Evolutionary conservation across 768 basidiomycete species (phyloP), one percentile per base, ranked within the genome.

Genomic region (Tulasnella sp.): DNA sequence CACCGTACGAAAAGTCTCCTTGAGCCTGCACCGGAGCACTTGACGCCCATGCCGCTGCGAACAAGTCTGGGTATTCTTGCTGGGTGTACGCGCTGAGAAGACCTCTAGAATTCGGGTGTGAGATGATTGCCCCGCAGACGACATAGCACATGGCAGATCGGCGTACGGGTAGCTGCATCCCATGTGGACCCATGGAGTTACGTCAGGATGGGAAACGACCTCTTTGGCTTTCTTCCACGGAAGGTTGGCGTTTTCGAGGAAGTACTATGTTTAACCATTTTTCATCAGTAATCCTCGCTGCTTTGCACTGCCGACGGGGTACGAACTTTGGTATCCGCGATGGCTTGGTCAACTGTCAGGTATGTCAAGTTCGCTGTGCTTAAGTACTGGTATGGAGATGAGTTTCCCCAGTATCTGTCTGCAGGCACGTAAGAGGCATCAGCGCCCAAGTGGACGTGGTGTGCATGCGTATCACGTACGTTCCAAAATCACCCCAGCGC

Each of bases 31-130:
- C 73, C 5, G 70, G 70, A 9, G 70, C 73, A 40, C 70, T 71
- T 17, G 73, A 71, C 1, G 73, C 69, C 63, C 70, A 74, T 11
- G 70, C 69, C 8, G 73, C 73, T 34, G 70, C 70, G 69, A 74
- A 74, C 22, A 36, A 19, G 29, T 41, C 69, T 2, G 73, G 63
- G 22, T 74, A 65, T 34, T 67, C 64, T 22, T 64, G 4, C 41
- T 71, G 39, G 16, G 71, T 72, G 40, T 65, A 74, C 14, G 73
- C 69, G 11, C 62, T 44, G 17, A 74, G 73, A 2, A 65, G 63
- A 17, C 71, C 71, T 5, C 64, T 65, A 1, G 3, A 65, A 9
- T n/a, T 12, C 26, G 17, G 8, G 17, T 5, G 62, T 64, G 1
- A 37, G 1, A 34, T 36, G 11, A 65, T 2, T 2, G 36, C 1